Evolutionary conservation across 2,329 filamentous ascomycete species (phyloP), one percentile per base, ranked within the genome.

Genomic region (Calonectria crousiana): DNA sequence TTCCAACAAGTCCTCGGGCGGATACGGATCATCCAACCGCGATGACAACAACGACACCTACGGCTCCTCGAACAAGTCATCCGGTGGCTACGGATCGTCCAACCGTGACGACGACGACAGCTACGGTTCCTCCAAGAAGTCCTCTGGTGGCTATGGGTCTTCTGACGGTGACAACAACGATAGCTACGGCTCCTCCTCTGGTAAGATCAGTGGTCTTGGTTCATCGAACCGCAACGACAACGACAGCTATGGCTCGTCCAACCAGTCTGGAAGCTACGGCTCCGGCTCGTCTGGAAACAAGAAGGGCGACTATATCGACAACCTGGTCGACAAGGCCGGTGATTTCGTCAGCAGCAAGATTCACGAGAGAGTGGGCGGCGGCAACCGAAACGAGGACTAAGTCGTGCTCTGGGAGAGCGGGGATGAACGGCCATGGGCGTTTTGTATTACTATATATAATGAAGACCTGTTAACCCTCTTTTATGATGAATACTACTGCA

Each of bases 91-190:
- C 28, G 80, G 80, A 28, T 77, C 73, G 2, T 73, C 75, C 56
- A 74, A 74, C 69, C 73, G 73, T n/a, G 70, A 75, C 23, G 52
- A 76, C 52, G 58, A 77, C 53, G 66, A 79, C 53, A 71, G 32
- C 58, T 77, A 51, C 34, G 47, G 49, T 13, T 51, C 41, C 16
- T 67, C 66, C 23, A 53, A 38, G 20, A 41, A 53, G 28, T 13
- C 66, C 2, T 52, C 47, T 14, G 51, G 49, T 4, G 14, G 23
- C 14, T 41, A 73, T 32, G 75, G 67, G 23, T 79, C 75, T 18
- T 75, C 76, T 65, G 80, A 76, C 28, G n/a, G 53, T 8, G 10
- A 36, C n/a, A 20, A 58, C 14, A 8, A 56, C 30, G 18, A 58
- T 11, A 58, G 10, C 18, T 36, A 58, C 18, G 52, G 52, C 9